phyloP scores from a whole-genome alignment of 805 yeast genomes.

The Starmera caribaea region DNA sequence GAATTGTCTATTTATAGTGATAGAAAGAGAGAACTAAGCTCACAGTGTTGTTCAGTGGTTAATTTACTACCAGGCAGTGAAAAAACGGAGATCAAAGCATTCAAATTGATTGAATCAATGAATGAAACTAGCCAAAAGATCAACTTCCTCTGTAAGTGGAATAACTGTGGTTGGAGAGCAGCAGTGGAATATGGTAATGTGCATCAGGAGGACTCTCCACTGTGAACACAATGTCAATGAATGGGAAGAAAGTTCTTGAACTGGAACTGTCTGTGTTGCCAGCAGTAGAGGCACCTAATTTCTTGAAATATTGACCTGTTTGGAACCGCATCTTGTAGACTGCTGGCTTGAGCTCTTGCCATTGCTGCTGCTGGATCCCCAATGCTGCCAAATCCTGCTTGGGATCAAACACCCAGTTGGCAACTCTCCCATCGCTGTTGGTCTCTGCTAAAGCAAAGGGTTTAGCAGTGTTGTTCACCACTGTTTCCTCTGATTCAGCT shows the following conservation, averaged over 20 bases:
- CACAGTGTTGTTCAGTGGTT: no score
- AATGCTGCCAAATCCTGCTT: conserved; percentile 12
- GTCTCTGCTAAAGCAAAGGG: conserved; percentile 67
- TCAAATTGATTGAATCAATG: no score
- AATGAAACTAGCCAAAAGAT: neutral
- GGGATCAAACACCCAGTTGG: conserved; percentile 51
- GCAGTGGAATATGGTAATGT: conserved; percentile 85
- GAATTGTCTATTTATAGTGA: no score
- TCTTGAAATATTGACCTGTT: conserved; percentile 54
- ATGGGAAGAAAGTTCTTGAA: conserved; percentile 70
- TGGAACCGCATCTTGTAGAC: conserved; percentile 68
- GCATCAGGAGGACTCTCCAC: conserved; percentile 58
- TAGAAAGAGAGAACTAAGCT: no score
- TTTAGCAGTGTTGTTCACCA: conserved; percentile 18
- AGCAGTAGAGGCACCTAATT: conserved; percentile 10
- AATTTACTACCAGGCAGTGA: no score
- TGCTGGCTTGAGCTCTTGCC: conserved; percentile 48
- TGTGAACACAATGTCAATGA: conserved; percentile 69
- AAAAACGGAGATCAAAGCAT: no score
- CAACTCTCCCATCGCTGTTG: conserved; percentile 72
- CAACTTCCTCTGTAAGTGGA: conserved; percentile 75
- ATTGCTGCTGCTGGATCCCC: conserved; percentile 26
- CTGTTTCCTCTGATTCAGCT: conserved; percentile 14
- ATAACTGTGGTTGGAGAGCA: conserved; percentile 78
- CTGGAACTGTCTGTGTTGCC: conserved; percentile 16